Base-by-base conservation (phyloP, 1,284 basidiomycete genomes). In the Neonothopanus nambi region DNA sequence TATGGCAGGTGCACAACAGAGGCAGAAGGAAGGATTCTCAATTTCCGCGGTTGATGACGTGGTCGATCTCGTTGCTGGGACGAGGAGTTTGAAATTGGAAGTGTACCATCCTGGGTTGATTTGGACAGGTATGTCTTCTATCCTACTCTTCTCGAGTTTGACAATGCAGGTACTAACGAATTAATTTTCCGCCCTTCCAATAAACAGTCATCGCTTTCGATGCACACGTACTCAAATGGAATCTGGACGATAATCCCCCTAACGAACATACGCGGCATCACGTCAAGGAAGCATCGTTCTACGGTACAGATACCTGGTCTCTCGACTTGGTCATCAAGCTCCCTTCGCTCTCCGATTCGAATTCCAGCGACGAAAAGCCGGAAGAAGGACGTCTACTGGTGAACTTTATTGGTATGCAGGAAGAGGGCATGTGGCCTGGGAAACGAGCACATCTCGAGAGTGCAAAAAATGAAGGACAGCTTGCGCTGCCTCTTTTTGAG, bases 211-310 rank as follows among this genome's bases (percentile, higher is more conserved):
- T 99, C 50, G 91, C 93, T 0, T 98, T 99, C 63, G 89, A 95
- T 51, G 95, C 93, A 0, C 89, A 97, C 57, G 91, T 99, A 6
- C 68, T 95, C 15, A 73, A 81, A 51, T 98, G 96, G 96, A 88
- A 81, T 28, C 76, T 94, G 37, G 89, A 92, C 63, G 75, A 86
- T 57, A 79, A 82, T 53, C 89, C 91, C 0, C 91, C 93, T 0
- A 69, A 81, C 43, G 82, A 86, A 56, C 76, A 81, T 61, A 81
- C 81, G n/a, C 79, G 93, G 6, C 96, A 98, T 67, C 91, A 95
- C 64, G 82, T 98, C 71, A 98, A 96, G 68, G 91, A 93, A 67
- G 91, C 83, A 0, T 92, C 91, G 3, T 91, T 90, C 67, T 89
- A 91, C 61, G 89, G 88, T 1, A 79, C 81, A 28, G 80, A 91